Evolutionary conservation across 495 filamentous ascomycete species (phyloP).

Genomic region (Hypoxylon intermedium): DNA sequence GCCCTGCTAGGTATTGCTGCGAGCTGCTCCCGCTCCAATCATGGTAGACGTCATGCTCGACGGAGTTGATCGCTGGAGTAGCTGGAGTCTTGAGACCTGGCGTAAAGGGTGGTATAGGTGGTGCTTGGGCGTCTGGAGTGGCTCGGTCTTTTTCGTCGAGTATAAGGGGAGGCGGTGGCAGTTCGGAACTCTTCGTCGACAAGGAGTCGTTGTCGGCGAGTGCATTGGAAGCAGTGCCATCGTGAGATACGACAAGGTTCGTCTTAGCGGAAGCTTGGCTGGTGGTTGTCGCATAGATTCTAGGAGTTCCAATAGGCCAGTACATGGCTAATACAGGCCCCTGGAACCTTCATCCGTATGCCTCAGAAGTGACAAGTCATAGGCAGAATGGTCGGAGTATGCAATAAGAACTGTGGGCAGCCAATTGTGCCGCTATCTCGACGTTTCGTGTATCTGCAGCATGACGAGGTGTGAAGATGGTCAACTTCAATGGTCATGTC

Average conservation of each 20-base stretch:
- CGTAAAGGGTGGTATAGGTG: conserved; percentile 44
- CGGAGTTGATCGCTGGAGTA: conserved; percentile 60
- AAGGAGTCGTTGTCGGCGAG: conserved; percentile 45
- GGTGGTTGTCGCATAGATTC: conserved; percentile 78
- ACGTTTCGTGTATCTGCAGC: conserved; percentile 12
- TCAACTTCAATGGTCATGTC: neutral
- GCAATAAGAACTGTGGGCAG: conserved; percentile 11
- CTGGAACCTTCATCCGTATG: conserved; percentile 40
- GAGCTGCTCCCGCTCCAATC: conserved; percentile 29
- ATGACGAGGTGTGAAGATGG: conserved; percentile 24
- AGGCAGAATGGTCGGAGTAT: conserved; percentile 7
- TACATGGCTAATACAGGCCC: conserved; percentile 74
- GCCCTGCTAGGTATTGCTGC: conserved; percentile 33
- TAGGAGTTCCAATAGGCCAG: conserved; percentile 92
- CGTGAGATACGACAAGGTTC: conserved; percentile 48
- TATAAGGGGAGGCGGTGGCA: conserved; percentile 38
- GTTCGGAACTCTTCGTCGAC: conserved; percentile 33
- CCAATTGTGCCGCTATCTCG: conserved; percentile 29
- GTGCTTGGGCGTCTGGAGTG: conserved; percentile 25
- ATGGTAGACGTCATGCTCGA: conserved; percentile 56
- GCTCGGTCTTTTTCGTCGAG: conserved; percentile 39
- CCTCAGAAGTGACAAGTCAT: conserved; percentile 18
- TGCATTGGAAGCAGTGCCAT: conserved; percentile 44
- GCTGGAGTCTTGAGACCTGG: conserved; percentile 57
- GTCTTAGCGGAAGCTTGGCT: conserved; percentile 59